Evolutionary conservation across 305 asterid species (phyloP), one percentile per base, ranked within the genome.

Genomic region (Fraxinus albicans): DNA sequence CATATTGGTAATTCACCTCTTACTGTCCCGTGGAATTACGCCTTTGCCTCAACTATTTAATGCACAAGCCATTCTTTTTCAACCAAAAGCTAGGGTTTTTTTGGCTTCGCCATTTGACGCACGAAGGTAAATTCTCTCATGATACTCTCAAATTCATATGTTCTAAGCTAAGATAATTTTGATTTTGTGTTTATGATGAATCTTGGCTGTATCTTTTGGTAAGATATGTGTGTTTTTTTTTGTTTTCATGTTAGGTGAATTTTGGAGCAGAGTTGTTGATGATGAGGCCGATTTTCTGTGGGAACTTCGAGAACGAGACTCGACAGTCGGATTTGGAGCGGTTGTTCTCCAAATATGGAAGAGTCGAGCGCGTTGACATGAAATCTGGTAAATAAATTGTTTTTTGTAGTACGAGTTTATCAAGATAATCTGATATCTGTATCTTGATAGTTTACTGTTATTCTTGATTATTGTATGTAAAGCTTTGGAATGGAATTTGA

Each of bases 281-380:
- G 86, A 93, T 91, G 95, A 89, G 89, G 88, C 92, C 93, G 31
- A 78, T 90, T 80, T 93, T 93, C 84, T 89, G 91, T 58, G 97
- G 97, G 35, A 93, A 93, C 81, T 93, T 93, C 8, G 95, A 87
- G 87, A 88, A 79, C 76, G 95, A 93, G 35, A 90, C 95, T 83
- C 95, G 94, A 29, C 97, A 90, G 79, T 90, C 97, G 42, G 96
- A 92, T 60, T 84, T 93, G 89, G 95, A 93, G 83, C 91, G 96
- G 3, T 31, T 91, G 76, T 92, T 93, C 84, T 88, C 94, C 55
- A 93, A 93, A 83, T 90, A 91, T 73, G 97, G 96, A 79, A 91
- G 91, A 87, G 86, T 93, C 33, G 97, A 92, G 23, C 97, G 95
- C 4, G 92, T 93, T n/a, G 97, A 92, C 85, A 92, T 92, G 93